A percentile compares a stretch with the other conserved stretches of the same genome.
phyloP scores from a whole-genome alignment of 495 filamentous ascomycete species.

The Penicillium odoratum region DNA sequence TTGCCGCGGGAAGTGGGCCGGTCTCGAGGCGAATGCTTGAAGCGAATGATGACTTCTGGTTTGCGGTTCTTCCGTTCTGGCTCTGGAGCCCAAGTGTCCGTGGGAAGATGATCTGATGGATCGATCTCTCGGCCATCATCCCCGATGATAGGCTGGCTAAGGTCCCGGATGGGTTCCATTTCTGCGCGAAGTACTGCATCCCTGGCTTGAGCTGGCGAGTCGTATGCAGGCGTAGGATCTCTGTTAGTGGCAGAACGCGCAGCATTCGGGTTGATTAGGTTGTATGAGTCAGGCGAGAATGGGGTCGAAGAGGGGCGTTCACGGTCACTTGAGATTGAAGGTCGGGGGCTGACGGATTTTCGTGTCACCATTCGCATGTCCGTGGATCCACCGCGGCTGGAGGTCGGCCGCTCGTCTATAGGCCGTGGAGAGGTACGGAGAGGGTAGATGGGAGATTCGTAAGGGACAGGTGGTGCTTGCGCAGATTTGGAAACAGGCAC shows the following conservation, averaged over 20 bases:
- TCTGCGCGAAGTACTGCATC: slow-evolving; percentile 39
- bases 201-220: slow-evolving; percentile 43
- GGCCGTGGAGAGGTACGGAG: slow-evolving; percentile 39
- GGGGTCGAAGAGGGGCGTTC: slow-evolving; percentile 62
- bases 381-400: slow-evolving; percentile 40
- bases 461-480: slow-evolving; percentile 21
- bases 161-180: slow-evolving; percentile 32
- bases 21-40: slow-evolving; percentile 41
- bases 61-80: slow-evolving; percentile 75
- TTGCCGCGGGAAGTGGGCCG: slow-evolving; percentile 29
- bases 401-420: slow-evolving; percentile 26
- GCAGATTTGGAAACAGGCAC: slow-evolving; percentile 19
- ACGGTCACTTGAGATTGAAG: slow-evolving; percentile 41
- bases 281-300: slow-evolving; percentile 84
- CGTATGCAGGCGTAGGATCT: slow-evolving; percentile 40
- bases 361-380: slow-evolving; percentile 58
- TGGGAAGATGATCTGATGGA: slow-evolving; percentile 88
- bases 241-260: slow-evolving; percentile 32
- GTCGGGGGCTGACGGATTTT: slow-evolving; percentile 26
- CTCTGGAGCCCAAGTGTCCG: slow-evolving; percentile 90
- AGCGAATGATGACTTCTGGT: slow-evolving; percentile 54
- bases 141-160: slow-evolving; percentile 64
- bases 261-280: slow-evolving; percentile 44
- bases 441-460: slow-evolving; percentile 34
- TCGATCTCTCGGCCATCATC: slow-evolving; percentile 86